Conservation (phyloP, 139 green algal genomes). For the Deuterostichococcus epilithicus region DNA sequence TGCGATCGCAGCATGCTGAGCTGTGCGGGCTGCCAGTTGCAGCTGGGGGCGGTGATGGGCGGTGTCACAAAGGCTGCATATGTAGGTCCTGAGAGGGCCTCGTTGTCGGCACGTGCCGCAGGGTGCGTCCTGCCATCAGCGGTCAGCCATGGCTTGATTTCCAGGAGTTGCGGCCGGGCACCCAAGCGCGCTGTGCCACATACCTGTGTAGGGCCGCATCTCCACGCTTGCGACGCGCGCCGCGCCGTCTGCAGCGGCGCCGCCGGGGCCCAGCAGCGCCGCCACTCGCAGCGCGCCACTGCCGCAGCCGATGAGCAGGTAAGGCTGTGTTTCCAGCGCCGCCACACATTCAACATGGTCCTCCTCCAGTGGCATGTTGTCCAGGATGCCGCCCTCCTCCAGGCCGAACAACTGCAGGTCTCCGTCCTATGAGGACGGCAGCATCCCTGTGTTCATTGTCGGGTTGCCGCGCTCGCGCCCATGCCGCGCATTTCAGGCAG, state of each 20-base stretch:
- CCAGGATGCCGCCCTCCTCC: constrained; percentile 18
- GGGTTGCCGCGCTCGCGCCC: too few relatives aligned
- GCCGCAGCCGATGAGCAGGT: constrained; percentile 42
- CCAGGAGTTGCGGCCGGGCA: not conserved
- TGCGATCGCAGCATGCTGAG: too few relatives aligned
- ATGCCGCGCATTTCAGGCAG: too few relatives aligned
- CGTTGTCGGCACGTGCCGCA: too few relatives aligned
- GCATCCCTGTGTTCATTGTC: not conserved
- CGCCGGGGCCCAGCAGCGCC: constrained; percentile 18
- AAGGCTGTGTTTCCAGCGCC: constrained; percentile 27
- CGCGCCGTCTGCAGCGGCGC: constrained; percentile 11
- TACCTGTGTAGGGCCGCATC: constrained; percentile 40
- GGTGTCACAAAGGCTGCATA: too few relatives aligned
- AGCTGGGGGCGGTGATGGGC: too few relatives aligned
- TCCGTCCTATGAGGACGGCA: constrained; percentile 36
- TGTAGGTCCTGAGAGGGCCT: too few relatives aligned
- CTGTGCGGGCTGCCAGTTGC: too few relatives aligned
- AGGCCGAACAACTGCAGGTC: constrained; percentile 44
- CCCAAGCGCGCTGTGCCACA: not conserved
- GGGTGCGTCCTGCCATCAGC: too few relatives aligned
- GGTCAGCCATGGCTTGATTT: too few relatives aligned
- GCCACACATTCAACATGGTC: constrained; percentile 30
- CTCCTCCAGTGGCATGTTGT: constrained; percentile 27
- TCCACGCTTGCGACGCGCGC: constrained; percentile 6
- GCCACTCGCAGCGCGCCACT: constrained; percentile 36